These are phyloP conservation scores for Saccharomycodes ludwigii DNA, from an alignment of 805 yeast genomes.

Conservation along the genomic window DNA sequence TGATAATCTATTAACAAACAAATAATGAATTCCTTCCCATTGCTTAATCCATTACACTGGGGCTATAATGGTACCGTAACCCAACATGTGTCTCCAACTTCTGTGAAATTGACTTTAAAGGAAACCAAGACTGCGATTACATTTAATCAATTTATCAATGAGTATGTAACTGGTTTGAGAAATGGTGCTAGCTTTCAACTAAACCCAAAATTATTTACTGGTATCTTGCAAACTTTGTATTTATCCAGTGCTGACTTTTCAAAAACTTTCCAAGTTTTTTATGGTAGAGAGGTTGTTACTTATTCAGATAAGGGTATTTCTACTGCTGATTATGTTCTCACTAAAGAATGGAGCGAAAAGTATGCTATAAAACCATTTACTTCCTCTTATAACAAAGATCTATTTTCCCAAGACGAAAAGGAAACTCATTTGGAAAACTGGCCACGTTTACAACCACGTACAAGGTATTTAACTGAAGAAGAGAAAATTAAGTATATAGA, in stretches of 20 bases:
- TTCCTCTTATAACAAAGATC: slow-evolving; percentile 14
- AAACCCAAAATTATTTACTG: slow-evolving; percentile 55
- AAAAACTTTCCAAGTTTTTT: slow-evolving; percentile 44
- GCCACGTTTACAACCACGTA: slow-evolving; percentile 58
- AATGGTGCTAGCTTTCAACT: slow-evolving; percentile 39
- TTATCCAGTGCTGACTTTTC: slow-evolving; percentile 44
- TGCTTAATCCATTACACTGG: slow-evolving; percentile 22
- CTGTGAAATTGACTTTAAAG: slow-evolving; percentile 14
- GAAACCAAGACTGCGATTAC: slow-evolving; percentile 10
- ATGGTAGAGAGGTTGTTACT: slow-evolving; percentile 55
- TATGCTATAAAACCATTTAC: slow-evolving; percentile 11
- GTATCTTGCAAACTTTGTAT: slow-evolving; percentile 67
- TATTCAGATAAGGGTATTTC: slow-evolving; percentile 59
- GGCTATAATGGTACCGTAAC: slow-evolving; percentile 23
- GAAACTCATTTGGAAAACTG: slow-evolving; percentile 37
- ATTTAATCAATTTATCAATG: slow-evolving; percentile 14
- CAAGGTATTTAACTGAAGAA: slow-evolving; percentile 41
- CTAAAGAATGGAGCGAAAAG: slow-evolving; percentile 19
- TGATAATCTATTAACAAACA: no score
- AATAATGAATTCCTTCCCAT: slow-evolving; percentile 10
- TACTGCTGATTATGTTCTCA: slow-evolving; percentile 61
- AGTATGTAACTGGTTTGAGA: slow-evolving; percentile 32
- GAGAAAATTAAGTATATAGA: slow-evolving; percentile 29
- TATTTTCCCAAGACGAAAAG: slow-evolving; percentile 21
- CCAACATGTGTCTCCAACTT: slow-evolving; percentile 13